These are phyloP conservation scores for Didymosphaeria variabile DNA, from an alignment of 2,329 filamentous ascomycete species.

Conservation along the genomic window DNA sequence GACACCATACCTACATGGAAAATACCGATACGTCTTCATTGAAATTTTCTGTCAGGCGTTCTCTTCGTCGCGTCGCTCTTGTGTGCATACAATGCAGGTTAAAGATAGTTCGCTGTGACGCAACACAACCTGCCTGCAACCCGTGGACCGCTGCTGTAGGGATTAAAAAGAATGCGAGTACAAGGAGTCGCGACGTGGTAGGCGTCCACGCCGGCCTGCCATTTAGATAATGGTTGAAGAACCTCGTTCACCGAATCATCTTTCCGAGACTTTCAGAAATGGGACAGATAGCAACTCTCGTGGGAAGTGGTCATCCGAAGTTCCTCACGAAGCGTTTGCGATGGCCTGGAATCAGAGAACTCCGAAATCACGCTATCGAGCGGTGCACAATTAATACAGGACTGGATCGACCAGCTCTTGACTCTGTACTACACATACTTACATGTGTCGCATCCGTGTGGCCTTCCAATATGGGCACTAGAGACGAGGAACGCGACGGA, in stretches of 20 bases:
- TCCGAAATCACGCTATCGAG: neutral
- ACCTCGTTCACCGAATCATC: conserved; percentile 13
- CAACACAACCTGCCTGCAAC: conserved; percentile 23
- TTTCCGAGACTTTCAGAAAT: conserved; percentile 7
- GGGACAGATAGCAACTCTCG: conserved; percentile 14
- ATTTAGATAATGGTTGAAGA: conserved; percentile 7
- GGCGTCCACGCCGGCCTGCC: conserved; percentile 22
- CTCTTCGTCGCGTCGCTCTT: conserved; percentile 27
- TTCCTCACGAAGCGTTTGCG: conserved; percentile 23
- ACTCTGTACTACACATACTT: conserved; percentile 31
- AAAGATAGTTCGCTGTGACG: conserved; percentile 31
- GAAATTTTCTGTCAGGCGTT: conserved; percentile 3
- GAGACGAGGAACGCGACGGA: conserved; percentile 16
- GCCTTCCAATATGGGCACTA: conserved; percentile 29
- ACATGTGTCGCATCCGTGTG: conserved; percentile 31
- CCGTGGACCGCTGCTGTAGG: conserved; percentile 22
- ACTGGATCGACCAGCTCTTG: conserved; percentile 26
- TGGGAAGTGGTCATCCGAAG: conserved; percentile 15
- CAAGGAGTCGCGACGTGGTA: conserved; percentile 29
- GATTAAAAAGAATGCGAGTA: conserved; percentile 31
- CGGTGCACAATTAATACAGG: conserved; percentile 10
- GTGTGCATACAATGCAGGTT: conserved; percentile 33
- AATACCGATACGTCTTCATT: neutral
- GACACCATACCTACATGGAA: neutral
- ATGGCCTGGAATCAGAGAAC: conserved; percentile 17